Base-by-base conservation (phyloP, 306 rosid genomes). In the Glycine soja region DNA sequence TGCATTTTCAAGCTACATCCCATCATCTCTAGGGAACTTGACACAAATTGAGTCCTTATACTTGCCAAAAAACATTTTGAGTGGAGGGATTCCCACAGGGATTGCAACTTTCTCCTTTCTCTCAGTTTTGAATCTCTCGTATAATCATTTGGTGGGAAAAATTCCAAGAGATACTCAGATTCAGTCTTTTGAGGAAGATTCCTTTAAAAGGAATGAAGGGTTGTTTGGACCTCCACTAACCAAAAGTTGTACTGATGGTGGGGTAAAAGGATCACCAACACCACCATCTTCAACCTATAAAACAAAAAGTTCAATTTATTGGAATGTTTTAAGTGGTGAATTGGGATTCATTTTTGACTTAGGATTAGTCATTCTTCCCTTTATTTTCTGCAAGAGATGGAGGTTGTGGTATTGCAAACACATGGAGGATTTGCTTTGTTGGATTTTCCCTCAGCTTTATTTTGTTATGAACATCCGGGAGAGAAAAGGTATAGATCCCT, bases 21-120 rank as follows among this genome's bases (percentile, higher is more conserved):
- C 91, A 52, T 53, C 82, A 8, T 80, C 89, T n/a, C 0, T 88
- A 0, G 85, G 86, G 61, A 32, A 78, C 1, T 13, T 85, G 76
- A 18, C 1, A 0, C 56, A 45, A 10, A 42, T 88, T 0, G 90
- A 83, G 82, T 85, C 87, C 10, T 54, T 88, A 0, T 88, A 85
- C 47, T 8, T 88, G 4, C 82, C 87, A 10, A 80, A 15, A 4
- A 88, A 86, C 83, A 1, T 0, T 3, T 67, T 88, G 70, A 74
- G 12, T 0, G 85, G 83, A 7, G 13, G 7, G n/a, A 85, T 88
- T 54, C 88, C 91, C n/a, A 0, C 6, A 2, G 34, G 74, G 8
- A 79, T 83, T 46, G 62, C 83, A 70, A 50, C 8, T 0, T 72
- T 88, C 0, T 30, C 19, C 38, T 88, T 85, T n/a, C 81, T 85